These are phyloP conservation scores for Coemansia erecta DNA, from an alignment of 192 early-diverging fungal genomes.

Conservation along the genomic window DNA sequence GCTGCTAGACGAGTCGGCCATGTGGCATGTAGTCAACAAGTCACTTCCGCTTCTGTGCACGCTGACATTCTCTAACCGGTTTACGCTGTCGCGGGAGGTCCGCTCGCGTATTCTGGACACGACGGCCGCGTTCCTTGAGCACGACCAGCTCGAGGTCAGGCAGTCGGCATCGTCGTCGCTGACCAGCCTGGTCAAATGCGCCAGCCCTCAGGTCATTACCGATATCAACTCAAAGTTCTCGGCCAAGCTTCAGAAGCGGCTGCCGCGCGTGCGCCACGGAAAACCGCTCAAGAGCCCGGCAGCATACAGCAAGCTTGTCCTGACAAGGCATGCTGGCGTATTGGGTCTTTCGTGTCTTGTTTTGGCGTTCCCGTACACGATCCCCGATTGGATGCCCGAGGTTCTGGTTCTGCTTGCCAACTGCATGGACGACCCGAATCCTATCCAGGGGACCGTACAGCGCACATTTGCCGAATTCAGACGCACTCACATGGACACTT, in stretches of 20 bases:
- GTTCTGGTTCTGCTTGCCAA: slow-evolving; percentile 74
- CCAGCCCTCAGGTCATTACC: slow-evolving; percentile 29
- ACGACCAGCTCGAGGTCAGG: slow-evolving; percentile 87
- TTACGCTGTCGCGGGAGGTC: slow-evolving; percentile 60
- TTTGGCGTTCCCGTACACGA: slow-evolving; percentile 90
- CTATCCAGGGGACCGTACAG: slow-evolving; percentile 81
- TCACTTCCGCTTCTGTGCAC: slow-evolving; percentile 82
- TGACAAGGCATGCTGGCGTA: slow-evolving; percentile 83
- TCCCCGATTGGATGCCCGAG: slow-evolving; percentile 88
- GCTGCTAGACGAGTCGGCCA: slow-evolving; percentile 34
- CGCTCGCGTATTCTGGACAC: slow-evolving; percentile 65
- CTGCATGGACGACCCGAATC: slow-evolving; percentile 80
- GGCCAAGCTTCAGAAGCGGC: slow-evolving; percentile 22
- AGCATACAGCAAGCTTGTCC: slow-evolving; percentile 39
- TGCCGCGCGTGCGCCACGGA: slow-evolving; percentile 34
- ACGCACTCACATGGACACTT: slow-evolving; percentile 92
- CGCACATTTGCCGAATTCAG: slow-evolving; percentile 91
- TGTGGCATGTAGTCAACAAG: slow-evolving; percentile 81
- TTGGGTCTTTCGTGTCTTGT: slow-evolving; percentile 85
- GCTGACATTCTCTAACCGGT: slow-evolving; percentile 83
- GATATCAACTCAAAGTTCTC: slow-evolving; percentile 44
- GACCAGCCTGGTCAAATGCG: slow-evolving; percentile 46
- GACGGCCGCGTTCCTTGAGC: slow-evolving; percentile 66
- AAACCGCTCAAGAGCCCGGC: slow-evolving; percentile 25
- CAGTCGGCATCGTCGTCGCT: slow-evolving; percentile 36